Conservation (phyloP, 805 yeast genomes). For the Candida arabinofermentans region DNA sequence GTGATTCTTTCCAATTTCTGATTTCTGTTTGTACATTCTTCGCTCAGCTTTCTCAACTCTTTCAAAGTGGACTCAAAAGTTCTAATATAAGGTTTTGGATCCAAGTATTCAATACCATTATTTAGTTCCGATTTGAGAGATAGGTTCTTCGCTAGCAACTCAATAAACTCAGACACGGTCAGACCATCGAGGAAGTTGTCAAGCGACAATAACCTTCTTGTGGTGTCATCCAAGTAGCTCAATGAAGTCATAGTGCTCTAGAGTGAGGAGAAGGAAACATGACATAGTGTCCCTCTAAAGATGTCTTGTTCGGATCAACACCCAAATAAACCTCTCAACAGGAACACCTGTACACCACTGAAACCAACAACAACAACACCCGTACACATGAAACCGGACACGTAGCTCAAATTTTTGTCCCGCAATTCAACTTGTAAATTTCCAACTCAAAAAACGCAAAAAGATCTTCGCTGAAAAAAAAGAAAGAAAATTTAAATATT, state of each 20-base stretch:
- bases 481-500: background rate
- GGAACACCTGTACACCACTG: too few relatives aligned
- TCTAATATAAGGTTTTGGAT: slow-evolving; percentile 92
- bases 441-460: too few relatives aligned
- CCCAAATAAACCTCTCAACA: too few relatives aligned
- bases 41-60: slow-evolving; percentile 60
- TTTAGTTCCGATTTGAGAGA: slow-evolving; percentile 46
- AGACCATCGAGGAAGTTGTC: slow-evolving; percentile 66
- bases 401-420: too few relatives aligned
- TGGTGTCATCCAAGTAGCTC: slow-evolving; percentile 51
- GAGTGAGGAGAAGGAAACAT: background rate
- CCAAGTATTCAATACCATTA: slow-evolving; percentile 53
- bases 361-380: too few relatives aligned
- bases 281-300: too few relatives aligned
- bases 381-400: too few relatives aligned
- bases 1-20: slow-evolving; percentile 53
- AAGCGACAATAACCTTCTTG: slow-evolving; percentile 48
- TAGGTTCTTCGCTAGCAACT: slow-evolving; percentile 61
- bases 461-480: too few relatives aligned
- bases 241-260: slow-evolving; percentile 18
- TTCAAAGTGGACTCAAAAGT: slow-evolving; percentile 84
- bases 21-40: slow-evolving; percentile 50
- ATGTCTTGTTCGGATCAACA: too few relatives aligned
- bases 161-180: slow-evolving; percentile 76
- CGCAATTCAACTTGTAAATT: too few relatives aligned